phyloP scores from a whole-genome alignment of 352 stramenopile genomes.

The Phytophthora hybrid region DNA sequence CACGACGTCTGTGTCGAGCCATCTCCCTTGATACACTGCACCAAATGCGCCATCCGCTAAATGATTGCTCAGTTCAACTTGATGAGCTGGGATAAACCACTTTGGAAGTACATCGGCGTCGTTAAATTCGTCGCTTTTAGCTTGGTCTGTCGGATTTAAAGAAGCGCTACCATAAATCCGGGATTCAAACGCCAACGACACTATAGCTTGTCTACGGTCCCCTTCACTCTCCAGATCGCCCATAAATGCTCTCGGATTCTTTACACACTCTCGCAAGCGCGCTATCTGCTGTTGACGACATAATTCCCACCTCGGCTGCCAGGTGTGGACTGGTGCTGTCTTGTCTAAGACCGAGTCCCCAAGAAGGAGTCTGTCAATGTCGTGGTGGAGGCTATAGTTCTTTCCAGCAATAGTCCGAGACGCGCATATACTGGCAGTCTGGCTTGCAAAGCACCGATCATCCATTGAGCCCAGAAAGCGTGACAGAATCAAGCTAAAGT shows the following conservation, averaged over 20 bases:
- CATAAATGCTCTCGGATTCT: not conserved
- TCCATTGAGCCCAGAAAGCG: too few relatives aligned
- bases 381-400: constrained; percentile 6
- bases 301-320: constrained; percentile 4
- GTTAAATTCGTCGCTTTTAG: not conserved
- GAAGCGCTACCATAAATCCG: not conserved
- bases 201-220: not conserved
- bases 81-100: constrained; percentile 22
- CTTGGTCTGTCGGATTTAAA: not conserved
- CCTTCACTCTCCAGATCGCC: not conserved
- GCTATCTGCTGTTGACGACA: not conserved
- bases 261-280: not conserved
- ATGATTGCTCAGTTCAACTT: constrained; percentile 11
- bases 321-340: not conserved
- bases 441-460: too few relatives aligned
- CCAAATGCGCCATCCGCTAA: constrained; percentile 14
- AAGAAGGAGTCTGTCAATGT: constrained; percentile 13
- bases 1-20: constrained; percentile 16
- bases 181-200: constrained; percentile 9
- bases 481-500: not conserved
- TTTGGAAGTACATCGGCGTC: not conserved
- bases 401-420: constrained; percentile 1
- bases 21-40: constrained; percentile 9
- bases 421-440: constrained; percentile 2
- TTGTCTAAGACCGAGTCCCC: not conserved